A percentile compares a stretch with the other conserved stretches of the same genome.
phyloP scores from a whole-genome alignment of 2,329 filamentous ascomycete species.

The Penicillium fuscoglaucum region DNA sequence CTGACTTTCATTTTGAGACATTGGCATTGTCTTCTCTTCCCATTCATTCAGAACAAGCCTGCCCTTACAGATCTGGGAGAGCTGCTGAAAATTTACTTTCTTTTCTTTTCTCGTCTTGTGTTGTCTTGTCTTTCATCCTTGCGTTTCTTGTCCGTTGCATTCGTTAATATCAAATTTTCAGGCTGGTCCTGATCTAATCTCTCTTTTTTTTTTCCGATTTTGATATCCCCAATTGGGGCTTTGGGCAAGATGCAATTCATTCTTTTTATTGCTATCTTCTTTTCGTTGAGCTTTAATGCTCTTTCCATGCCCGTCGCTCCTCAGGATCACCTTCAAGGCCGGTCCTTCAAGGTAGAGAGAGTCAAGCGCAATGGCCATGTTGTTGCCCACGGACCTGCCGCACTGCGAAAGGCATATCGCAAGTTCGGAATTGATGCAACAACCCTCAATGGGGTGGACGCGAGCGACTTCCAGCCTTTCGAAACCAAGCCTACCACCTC shows the following conservation, averaged over 20 bases:
- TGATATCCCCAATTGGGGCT: conserved; percentile 1
- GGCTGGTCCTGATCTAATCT: conserved; percentile 20
- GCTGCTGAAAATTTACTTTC: not conserved
- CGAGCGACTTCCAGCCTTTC: conserved; percentile 38
- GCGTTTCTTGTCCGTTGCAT: conserved; percentile 1
- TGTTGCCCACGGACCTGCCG: conserved; percentile 58
- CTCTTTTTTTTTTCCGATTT: conserved; percentile 9
- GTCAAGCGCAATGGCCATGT: conserved; percentile 57
- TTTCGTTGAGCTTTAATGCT: conserved; percentile 35
- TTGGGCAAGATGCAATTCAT: conserved; percentile 30
- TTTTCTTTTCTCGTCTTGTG: not conserved
- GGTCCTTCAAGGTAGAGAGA: conserved; percentile 63
- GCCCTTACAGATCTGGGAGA: not conserved
- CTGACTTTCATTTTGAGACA: conserved; percentile 8
- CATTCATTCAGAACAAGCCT: conserved; percentile 2
- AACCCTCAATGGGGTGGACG: conserved; percentile 40
- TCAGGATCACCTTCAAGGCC: conserved; percentile 28
- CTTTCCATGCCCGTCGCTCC: conserved; percentile 36
- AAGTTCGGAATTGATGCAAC: conserved; percentile 63
- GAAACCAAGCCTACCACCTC: conserved; percentile 25
- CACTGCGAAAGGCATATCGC: conserved; percentile 65
- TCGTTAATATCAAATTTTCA: conserved; percentile 3
- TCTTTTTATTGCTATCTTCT: conserved; percentile 29
- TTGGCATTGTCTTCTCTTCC: conserved; percentile 8
- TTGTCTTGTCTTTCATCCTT: not conserved